Base-by-base conservation (phyloP, 306 rosid species). In the Dryas octopetala region DNA sequence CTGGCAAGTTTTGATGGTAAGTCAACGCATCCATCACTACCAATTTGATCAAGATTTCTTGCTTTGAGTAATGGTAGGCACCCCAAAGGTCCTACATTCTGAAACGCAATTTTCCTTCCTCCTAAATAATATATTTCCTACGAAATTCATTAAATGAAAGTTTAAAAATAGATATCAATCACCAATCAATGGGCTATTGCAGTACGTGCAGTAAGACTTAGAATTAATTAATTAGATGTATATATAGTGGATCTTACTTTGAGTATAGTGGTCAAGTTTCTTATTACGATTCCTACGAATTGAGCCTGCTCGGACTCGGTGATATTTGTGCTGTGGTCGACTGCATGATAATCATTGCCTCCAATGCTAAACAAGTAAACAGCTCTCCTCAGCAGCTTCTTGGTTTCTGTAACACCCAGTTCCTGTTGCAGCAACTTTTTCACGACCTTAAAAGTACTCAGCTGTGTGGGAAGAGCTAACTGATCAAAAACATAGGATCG, bases 1-100 rank as follows among this genome's bases (percentile, higher is more conserved):
- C 58, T 73, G 9, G 75, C 68, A 4, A 75, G 47, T 43, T 66
- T 55, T 23, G 87, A 59, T 13, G 61, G 47, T 62, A 74, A 73
- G 45, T 81, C 76, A 2, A 60, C 76, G 19, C 80, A 82, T 49
- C 38, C 38, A 32, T 69, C 52, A 15, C 68, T 80, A 81, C 64
- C 83, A 52, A 71, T 67, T 40, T 32, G 38, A 32, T 46, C 41
- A 2, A 76, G 40, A 65, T 51, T n/a, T 1, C 47, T 15, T 14
- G 40, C 53, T 71, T 70, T 84, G 5, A 50, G 43, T 0, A 1
- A 0, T 74, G 89, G 90, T 68, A 63, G 0, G 72, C 90, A 84
- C 47, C 88, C 90, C 51, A 73, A 0, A 64, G 84, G 77, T 23
- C 78, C 74, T 59, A 65, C 7, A 48, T 62, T 80, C 62, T 65